Evolutionary conservation across 306 rosid genomes (phyloP).

Genomic region (Aeschynomene evenia): DNA sequence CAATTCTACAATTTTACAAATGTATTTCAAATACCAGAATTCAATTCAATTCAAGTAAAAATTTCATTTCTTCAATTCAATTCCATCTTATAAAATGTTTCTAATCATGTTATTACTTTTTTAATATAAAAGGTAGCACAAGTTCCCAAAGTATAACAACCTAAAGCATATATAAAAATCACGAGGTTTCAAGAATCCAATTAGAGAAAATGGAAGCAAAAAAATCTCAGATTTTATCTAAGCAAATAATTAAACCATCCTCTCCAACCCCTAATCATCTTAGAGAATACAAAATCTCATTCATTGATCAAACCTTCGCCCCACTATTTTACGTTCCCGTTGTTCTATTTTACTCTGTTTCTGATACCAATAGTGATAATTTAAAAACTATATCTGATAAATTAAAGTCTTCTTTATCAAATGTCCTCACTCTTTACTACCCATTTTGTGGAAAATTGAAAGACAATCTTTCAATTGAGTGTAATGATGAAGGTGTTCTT

Average conservation of each 20-base stretch:
- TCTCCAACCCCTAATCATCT: constrained; percentile 30
- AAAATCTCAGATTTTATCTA: constrained; percentile 13
- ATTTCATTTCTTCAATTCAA: too few species aligned
- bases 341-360: constrained; percentile 25
- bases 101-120: too few species aligned
- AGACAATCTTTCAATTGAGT: constrained; percentile 9
- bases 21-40: too few species aligned
- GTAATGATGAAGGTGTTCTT: constrained; percentile 29
- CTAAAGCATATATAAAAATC: too few species aligned
- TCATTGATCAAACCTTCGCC: constrained; percentile 31
- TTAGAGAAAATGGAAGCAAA: constrained; percentile 13
- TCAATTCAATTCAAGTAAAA: too few species aligned
- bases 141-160: too few species aligned
- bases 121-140: too few species aligned
- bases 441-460: constrained; percentile 28
- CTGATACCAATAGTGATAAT: background rate
- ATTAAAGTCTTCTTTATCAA: constrained; percentile 20
- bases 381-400: background rate
- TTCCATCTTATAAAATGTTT: too few species aligned
- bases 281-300: constrained; percentile 20
- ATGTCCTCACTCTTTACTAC: constrained; percentile 18
- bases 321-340: constrained; percentile 19
- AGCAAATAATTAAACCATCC: constrained; percentile 15
- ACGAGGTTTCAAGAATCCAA: too few species aligned
- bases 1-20: too few species aligned